These are phyloP conservation scores for Bidens hawaiensis DNA, from an alignment of 140 eudicot species.

Conservation along the genomic window DNA sequence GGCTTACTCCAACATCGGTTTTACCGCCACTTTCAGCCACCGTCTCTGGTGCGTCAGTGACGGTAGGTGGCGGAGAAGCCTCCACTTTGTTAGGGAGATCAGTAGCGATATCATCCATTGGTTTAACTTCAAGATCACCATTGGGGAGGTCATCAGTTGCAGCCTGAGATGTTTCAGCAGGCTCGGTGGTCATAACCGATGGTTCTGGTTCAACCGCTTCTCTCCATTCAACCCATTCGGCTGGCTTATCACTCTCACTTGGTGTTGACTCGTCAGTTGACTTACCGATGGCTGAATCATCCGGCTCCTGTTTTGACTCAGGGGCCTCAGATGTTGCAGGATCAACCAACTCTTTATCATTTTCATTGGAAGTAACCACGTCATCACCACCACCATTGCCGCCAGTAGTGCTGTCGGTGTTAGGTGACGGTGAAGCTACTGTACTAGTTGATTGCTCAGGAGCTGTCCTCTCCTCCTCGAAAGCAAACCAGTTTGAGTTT, in stretches of 20 bases:
- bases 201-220: slow-evolving; percentile 15
- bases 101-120: background rate
- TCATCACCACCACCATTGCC: slow-evolving; percentile 27
- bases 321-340: slow-evolving; percentile 45
- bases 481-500: slow-evolving; percentile 92
- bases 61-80: slow-evolving; percentile 9
- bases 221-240: slow-evolving; percentile 41
- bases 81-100: slow-evolving; percentile 20
- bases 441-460: slow-evolving; percentile 41
- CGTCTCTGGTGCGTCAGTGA: background rate
- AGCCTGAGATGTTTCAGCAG: slow-evolving; percentile 34
- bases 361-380: slow-evolving; percentile 21
- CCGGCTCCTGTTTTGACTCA: slow-evolving; percentile 25
- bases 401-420: slow-evolving; percentile 30
- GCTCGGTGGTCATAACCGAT: slow-evolving; percentile 14
- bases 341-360: slow-evolving; percentile 33
- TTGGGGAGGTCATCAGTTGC: slow-evolving; percentile 27
- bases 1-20: slow-evolving; percentile 12
- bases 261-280: slow-evolving; percentile 13
- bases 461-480: slow-evolving; percentile 54
- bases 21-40: slow-evolving; percentile 9
- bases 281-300: slow-evolving; percentile 26
- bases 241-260: slow-evolving; percentile 31
- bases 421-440: slow-evolving; percentile 52
- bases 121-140: slow-evolving; percentile 22